phyloP scores from a whole-genome alignment of 352 stramenopile genomes.

The Pythium brassicae region DNA sequence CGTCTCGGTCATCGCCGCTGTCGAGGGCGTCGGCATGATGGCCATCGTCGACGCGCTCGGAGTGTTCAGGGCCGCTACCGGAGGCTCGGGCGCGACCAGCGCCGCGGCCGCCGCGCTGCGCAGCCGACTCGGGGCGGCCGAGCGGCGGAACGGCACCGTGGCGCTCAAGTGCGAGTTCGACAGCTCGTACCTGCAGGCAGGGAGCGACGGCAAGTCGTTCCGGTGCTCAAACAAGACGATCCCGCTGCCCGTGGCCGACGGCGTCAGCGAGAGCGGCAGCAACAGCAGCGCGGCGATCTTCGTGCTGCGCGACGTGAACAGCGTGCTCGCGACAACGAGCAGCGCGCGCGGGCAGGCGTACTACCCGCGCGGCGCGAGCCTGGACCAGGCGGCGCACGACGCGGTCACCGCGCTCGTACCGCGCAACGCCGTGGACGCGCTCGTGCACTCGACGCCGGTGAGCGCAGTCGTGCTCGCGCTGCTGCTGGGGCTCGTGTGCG shows the following conservation, averaged over 20 bases:
- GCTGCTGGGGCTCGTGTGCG: constrained; percentile 18
- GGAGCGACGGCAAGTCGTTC: constrained; percentile 22
- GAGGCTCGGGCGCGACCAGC: neutral
- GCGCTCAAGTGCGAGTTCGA: constrained; percentile 32
- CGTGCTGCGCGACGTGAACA: constrained; percentile 25
- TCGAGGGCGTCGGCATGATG: constrained; percentile 36
- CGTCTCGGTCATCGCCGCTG: constrained; percentile 23
- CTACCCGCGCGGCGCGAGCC: constrained; percentile 16
- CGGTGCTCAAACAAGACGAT: constrained; percentile 43
- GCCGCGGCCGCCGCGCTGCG: constrained; percentile 10
- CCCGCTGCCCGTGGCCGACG: constrained; percentile 27
- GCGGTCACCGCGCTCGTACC: constrained; percentile 14
- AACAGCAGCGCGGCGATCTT: constrained; percentile 22
- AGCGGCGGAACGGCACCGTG: constrained; percentile 17
- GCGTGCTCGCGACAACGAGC: constrained; percentile 10
- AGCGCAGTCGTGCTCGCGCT: constrained; percentile 18
- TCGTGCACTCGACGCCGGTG: constrained; percentile 14
- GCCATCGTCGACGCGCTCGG: constrained; percentile 20
- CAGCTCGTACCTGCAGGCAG: constrained; percentile 32
- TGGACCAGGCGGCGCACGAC: constrained; percentile 6
- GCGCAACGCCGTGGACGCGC: constrained; percentile 17
- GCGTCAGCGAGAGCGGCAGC: constrained; percentile 16
- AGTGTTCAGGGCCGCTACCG: constrained; percentile 17
- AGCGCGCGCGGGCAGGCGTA: constrained; percentile 8
- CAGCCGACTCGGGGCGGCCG: constrained; percentile 16